A percentile compares a stretch with the other conserved stretches of the same genome.
Conservation (phyloP, 2,329 filamentous ascomycete genomes). For the Talaromyces sp. region DNA sequence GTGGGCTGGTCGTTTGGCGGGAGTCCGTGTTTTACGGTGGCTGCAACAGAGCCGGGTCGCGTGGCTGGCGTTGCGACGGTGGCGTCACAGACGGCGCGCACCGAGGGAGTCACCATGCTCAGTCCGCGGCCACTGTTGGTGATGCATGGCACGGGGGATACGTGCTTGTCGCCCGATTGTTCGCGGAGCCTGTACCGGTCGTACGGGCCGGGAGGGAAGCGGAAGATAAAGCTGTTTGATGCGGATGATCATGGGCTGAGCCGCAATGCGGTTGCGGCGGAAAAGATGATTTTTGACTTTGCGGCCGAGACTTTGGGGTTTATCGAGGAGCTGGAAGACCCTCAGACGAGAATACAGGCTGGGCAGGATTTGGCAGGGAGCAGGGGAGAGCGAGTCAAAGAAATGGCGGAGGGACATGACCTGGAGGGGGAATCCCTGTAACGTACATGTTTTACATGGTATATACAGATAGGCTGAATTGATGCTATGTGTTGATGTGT, state of each 20-base stretch:
- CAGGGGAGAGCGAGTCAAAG: constrained; percentile 21
- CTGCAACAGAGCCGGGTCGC: constrained; percentile 23
- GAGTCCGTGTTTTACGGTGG: constrained; percentile 36
- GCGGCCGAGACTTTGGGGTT: constrained; percentile 29
- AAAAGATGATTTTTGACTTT: constrained; percentile 37
- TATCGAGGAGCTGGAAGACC: constrained; percentile 12
- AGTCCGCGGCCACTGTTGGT: constrained; percentile 32
- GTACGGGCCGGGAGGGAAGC: constrained; percentile 29
- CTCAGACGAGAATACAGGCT: constrained; percentile 12
- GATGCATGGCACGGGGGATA: constrained; percentile 36
- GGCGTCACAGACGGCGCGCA: constrained; percentile 35
- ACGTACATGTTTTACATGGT: background rate
- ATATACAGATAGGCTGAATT: background rate
- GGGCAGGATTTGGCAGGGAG: constrained; percentile 18
- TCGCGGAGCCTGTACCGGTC: constrained; percentile 30
- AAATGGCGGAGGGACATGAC: constrained; percentile 32
- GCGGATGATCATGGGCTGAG: constrained; percentile 40
- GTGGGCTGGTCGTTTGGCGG: constrained; percentile 42
- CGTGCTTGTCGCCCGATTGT: constrained; percentile 27
- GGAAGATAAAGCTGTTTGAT: constrained; percentile 34
- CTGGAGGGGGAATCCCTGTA: constrained; percentile 18
- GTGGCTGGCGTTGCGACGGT: constrained; percentile 35
- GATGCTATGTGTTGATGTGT: no score
- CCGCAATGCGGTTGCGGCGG: constrained; percentile 30
- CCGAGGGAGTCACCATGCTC: constrained; percentile 26